Evolutionary conservation across 352 stramenopile genomes (phyloP), one percentile per base, ranked within the genome.

Genomic region (Porosira glacialis): DNA sequence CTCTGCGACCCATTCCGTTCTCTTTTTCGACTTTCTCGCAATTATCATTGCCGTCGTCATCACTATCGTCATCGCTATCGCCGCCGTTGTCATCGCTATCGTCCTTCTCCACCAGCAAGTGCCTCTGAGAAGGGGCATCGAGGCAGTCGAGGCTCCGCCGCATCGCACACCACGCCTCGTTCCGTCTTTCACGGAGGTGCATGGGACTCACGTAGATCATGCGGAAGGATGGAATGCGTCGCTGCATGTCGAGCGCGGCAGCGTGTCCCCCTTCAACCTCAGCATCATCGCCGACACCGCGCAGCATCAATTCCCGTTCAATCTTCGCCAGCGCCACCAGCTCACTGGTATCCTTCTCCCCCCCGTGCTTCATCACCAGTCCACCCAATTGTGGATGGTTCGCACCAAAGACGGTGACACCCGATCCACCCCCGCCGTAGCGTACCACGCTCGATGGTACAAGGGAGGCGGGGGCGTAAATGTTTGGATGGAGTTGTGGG

Each of bases 321-420:
- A 90, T 87, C 17, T 70, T 87, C 3, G 66, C 72, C 17, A 90
- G 56, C 22, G 75, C 78, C 28, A 85, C 79, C 2, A 85, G 50
- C 60, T 90, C 83, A 19, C 75, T 43, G 11, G 75, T 51, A 70
- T 90, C 83, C 43, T 87, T 87, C 43, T 76, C 57, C 15, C 78
- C 80, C 1, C 77, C 83, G 49, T 90, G 83, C 53, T 90, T 90
- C 80, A 90, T 87, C 2, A 90, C 83, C 35, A 90, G 55, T 39
- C 60, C 44, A 8, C 80, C 80, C 6, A 87, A 58, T 49, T 73
- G 24, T 11, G 78, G 71, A 75, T 85, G 67, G 39, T 75, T 59
- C 35, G 80, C 83, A n/a, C 59, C 58, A 77, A 90, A 90, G 1
- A 90, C 80, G 11, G 75, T 72, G 8, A 78, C 70, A 30, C 81